Base-by-base conservation (phyloP, 805 yeast genomes). In the Hagleromyces aurorensis region DNA sequence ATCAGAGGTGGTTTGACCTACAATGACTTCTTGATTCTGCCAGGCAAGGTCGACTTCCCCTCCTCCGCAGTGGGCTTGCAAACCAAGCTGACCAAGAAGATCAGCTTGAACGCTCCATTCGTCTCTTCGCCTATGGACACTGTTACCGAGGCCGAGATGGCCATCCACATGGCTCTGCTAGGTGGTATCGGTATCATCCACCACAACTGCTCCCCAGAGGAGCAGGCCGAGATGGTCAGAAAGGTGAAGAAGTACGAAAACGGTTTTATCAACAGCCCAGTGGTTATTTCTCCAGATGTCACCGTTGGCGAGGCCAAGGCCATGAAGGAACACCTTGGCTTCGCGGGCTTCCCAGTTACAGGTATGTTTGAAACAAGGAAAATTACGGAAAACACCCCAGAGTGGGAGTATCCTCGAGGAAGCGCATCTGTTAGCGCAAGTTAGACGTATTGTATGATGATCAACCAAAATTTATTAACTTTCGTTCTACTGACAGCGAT, bases 91-190 rank as follows among this genome's bases (percentile, higher is more conserved):
- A 89, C 98, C 55, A 87, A 81, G 69, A 81, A 79, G 55, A 91
- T 91, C 69, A 63, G 91, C 33, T 70, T 91, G 63, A 86, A 81
- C 69, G 69, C 95, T 26, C 98, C 98, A 35, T 85, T 91, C 46
- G 89, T 91, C 37, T 89, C 97, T 13, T 85, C 97, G 52, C 98
- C 98, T 48, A 91, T 91, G 98, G 98, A 91, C 66, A 91, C 98
- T 28, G 98, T 91, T 45, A 91, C 98, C 35, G 98, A 91, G 70
- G 66, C 86, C 40, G 83, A 78, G 38, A 91, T 91, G 98, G 98
- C 98, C 44, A 89, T 91, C 50, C 78, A 86, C 66, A 87, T 91
- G 96, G 96, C 98, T 46, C 74, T 91, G 46, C 73, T 87, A 50
- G 98, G 98, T 61, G 98, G 98, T 65, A 85, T 91, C 61, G 98